Conservation (phyloP, 148 eudicot species). For the Drosera capensis region DNA sequence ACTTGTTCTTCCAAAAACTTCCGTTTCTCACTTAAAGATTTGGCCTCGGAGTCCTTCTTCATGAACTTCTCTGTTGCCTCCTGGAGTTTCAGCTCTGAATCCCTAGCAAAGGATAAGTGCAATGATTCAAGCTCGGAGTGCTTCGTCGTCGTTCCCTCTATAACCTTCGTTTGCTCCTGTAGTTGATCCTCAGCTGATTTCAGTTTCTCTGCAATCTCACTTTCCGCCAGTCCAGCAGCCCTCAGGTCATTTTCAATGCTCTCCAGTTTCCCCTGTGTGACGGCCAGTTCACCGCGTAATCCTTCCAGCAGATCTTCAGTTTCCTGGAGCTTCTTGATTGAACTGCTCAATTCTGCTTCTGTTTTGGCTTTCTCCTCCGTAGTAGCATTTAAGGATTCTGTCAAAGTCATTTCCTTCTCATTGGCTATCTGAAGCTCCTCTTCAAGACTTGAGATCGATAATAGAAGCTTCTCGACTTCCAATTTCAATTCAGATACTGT, state of each 20-base stretch:
- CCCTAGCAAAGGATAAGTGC: conserved; percentile 21
- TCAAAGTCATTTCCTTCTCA: conserved; percentile 9
- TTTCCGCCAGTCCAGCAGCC: conserved; percentile 25
- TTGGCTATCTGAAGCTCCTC: conserved; percentile 27
- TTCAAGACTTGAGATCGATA: conserved; percentile 26
- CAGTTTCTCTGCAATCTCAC: conserved; percentile 33
- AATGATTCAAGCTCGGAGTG: conserved; percentile 29
- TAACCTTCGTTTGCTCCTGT: conserved; percentile 16
- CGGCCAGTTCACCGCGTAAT: conserved; percentile 24
- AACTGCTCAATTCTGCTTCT: conserved; percentile 19
- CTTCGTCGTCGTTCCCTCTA: conserved; percentile 26
- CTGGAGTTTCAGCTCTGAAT: conserved; percentile 33
- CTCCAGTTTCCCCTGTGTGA: conserved; percentile 28
- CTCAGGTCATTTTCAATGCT: conserved; percentile 35
- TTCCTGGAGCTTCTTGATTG: conserved; percentile 30
- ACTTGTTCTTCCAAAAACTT: conserved; percentile 41
- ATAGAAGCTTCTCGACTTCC: conserved; percentile 19
- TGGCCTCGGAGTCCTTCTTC: conserved; percentile 46
- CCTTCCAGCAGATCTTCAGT: conserved; percentile 27
- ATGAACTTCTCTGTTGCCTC: conserved; percentile 23
- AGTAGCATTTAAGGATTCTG: conserved; percentile 10
- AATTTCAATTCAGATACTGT: too few relatives aligned
- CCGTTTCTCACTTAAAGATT: conserved; percentile 40
- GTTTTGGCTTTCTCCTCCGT: conserved; percentile 39
- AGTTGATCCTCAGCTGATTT: conserved; percentile 35